Evolutionary conservation across 1,284 basidiomycete species (phyloP).

Genomic region (Heterobasidion annosum): DNA sequence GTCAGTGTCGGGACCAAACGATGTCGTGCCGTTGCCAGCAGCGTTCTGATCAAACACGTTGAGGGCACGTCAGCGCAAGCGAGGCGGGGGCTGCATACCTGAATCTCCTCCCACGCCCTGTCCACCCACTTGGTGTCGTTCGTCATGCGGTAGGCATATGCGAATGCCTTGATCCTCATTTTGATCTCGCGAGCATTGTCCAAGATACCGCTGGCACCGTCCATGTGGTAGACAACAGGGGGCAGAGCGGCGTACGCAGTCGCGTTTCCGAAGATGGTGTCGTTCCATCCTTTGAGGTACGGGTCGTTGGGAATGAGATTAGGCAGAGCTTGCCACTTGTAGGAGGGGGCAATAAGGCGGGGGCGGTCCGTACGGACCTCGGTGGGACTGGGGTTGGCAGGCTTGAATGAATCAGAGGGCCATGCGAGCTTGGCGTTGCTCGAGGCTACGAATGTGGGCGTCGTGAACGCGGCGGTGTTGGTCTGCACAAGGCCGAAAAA

Average conservation of each 20-base stretch:
- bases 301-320: slow-evolving; percentile 77
- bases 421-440: slow-evolving; percentile 47
- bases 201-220: slow-evolving; percentile 87
- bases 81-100: slow-evolving; percentile 33
- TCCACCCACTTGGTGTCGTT: slow-evolving; percentile 87
- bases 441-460: slow-evolving; percentile 61
- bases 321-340: slow-evolving; percentile 87
- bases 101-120: slow-evolving; percentile 76
- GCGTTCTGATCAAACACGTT: slow-evolving; percentile 41
- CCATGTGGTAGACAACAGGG: slow-evolving; percentile 67
- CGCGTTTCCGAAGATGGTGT: slow-evolving; percentile 88
- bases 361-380: slow-evolving; percentile 75
- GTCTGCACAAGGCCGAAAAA: slow-evolving; percentile 39
- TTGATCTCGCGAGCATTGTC: slow-evolving; percentile 90
- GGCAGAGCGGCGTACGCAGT: slow-evolving; percentile 53
- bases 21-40: slow-evolving; percentile 49
- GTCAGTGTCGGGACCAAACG: slow-evolving; percentile 53
- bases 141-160: slow-evolving; percentile 86
- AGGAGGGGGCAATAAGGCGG: slow-evolving; percentile 83
- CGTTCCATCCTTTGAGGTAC: slow-evolving; percentile 87
- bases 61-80: slow-evolving; percentile 5
- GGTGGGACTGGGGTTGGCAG: slow-evolving; percentile 49
- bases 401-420: slow-evolving; percentile 70
- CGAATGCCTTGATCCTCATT: slow-evolving; percentile 85
- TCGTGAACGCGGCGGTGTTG: slow-evolving; percentile 66